Base-by-base conservation (phyloP, 495 filamentous ascomycete genomes). In the Glutinoglossum americanum region DNA sequence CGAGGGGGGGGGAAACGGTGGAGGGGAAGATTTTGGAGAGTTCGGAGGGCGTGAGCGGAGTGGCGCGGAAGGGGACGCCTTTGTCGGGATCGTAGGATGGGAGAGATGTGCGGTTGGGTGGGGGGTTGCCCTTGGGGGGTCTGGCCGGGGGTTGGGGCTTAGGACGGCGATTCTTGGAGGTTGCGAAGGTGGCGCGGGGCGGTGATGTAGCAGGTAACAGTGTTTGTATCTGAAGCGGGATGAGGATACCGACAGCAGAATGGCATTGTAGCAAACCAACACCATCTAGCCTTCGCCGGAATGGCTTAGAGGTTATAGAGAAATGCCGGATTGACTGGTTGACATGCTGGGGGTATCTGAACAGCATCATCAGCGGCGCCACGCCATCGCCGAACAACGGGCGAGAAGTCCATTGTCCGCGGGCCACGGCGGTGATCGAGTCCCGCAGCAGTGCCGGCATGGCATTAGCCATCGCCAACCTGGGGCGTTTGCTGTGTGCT, bases 1-100 rank as follows among this genome's bases (percentile, higher is more conserved):
- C 89, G 23, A 70, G 62, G 2, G 65, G 60, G 25, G 72, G 64
- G 25, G 84, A 63, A 11, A 70, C 67, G n/a, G 57, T 44, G 0
- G 69, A 63, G 0, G 80, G 79, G 60, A 94, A 90, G 3, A 92
- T 76, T 11, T 60, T 51, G 9, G 74, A 69, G n/a, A 85, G 73
- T 48, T 86, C 77, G 6, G 67, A 62, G 13, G 73, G 67, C 0
- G 73, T 70, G 17, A 85, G 70, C 7, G 73, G 70, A 8, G 65
- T 62, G 11, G 55, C 59, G 53, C 70, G 64, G 56, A 78, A 80
- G 2, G 69, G 68, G 11, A 79, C 66, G 0, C 77, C 77, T 0
- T 64, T 47, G 54, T 64, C 62, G 58, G 77, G 74, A 27, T 59
- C 59, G 60, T 79, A 80, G 37, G 63, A 61, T 19, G 69, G 65